Percentiles rank a stretch among this genome's conserved stretches.
Evolutionary conservation across 2,329 filamentous ascomycete species (phyloP).

Genomic region (Amphichorda felina): DNA sequence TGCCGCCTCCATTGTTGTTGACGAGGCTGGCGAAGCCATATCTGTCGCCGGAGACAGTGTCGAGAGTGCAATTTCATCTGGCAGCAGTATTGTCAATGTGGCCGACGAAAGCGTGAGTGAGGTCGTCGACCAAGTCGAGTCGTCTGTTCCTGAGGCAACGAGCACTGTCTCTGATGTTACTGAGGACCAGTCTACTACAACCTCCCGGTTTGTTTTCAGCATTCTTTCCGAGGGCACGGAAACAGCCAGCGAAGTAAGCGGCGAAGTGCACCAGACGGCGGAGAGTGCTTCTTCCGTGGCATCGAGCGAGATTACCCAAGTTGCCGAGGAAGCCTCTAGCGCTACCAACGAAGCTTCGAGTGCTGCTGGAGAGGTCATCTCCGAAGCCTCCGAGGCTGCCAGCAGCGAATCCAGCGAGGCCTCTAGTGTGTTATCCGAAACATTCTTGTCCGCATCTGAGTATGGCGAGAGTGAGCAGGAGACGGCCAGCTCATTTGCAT

Average conservation of each 20-base stretch:
- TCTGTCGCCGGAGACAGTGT: no score
- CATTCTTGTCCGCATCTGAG: constrained; percentile 8
- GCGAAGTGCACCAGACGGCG: constrained; percentile 5
- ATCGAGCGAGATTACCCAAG: constrained; percentile 5
- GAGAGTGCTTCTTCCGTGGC: constrained; percentile 7
- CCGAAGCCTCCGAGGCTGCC: constrained; percentile 11
- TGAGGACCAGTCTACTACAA: constrained; percentile 4
- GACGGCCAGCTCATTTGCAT: constrained; percentile 8
- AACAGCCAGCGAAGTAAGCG: constrained; percentile 1
- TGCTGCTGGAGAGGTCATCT: constrained; percentile 7
- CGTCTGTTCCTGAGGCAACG: neutral
- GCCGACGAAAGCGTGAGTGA: no score
- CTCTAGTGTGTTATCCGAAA: no score
- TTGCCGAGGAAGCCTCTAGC: constrained; percentile 8
- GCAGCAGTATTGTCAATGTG: no score
- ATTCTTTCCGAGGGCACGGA: constrained; percentile 4
- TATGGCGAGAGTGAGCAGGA: constrained; percentile 5
- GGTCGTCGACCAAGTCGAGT: neutral
- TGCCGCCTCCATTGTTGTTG: constrained; percentile 3
- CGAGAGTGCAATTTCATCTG: no score
- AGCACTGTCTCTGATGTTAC: neutral
- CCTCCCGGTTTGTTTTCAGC: constrained; percentile 5
- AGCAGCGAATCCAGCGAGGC: constrained; percentile 8
- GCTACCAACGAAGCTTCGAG: constrained; percentile 7
- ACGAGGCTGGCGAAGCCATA: neutral